Base-by-base conservation (phyloP, 495 filamentous ascomycete species). In the Neurospora tetraspora region DNA sequence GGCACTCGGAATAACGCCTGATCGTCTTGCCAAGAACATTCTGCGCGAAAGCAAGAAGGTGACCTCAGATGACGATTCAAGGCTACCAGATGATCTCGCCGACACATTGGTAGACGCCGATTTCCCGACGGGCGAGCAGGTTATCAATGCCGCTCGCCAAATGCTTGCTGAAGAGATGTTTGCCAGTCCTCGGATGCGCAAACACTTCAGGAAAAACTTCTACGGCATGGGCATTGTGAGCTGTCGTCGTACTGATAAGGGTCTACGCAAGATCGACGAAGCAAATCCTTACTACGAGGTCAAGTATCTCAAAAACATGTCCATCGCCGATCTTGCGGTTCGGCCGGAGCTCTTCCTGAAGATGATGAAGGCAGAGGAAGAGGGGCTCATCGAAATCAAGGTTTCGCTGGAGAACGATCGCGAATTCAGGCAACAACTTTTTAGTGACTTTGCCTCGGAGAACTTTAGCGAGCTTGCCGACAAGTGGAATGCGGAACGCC, bases 221-320 rank as follows among this genome's bases (percentile, higher is more conserved):
- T 99, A 98, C 78, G 86, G 87, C 79, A 89, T 90, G 73, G 93
- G 93, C 39, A 85, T 91, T 39, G 88, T 98, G 70, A 93, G 94
- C 81, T 96, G 94, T 78, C 88, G 89, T 73, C 90, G 94, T 70
- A 99, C 96, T 10, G 94, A 97, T 68, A 98, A 98, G 79, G 96
- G 96, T 37, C 84, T 96, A n/a, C 91, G 91, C 40, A 91, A 92
- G 77, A 98, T 99, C 76, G 95, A 97, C 73, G 96, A 98, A 69
- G 89, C 97, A 40, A 93, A 98, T 78, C 94, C 93, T 1, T 98
- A 96, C 81, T 97, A 97, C 80, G 96, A 97, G 80, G 94, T 99
- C 83, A 99, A 99, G 77, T 99, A 99, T 73, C 89, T 98, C 20
- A 88, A 92, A 43, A 92, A 96, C 76, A 94, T 97, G 78, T 91